phyloP scores from a whole-genome alignment of 495 filamentous ascomycete species.

The Glarea lozoyensis region DNA sequence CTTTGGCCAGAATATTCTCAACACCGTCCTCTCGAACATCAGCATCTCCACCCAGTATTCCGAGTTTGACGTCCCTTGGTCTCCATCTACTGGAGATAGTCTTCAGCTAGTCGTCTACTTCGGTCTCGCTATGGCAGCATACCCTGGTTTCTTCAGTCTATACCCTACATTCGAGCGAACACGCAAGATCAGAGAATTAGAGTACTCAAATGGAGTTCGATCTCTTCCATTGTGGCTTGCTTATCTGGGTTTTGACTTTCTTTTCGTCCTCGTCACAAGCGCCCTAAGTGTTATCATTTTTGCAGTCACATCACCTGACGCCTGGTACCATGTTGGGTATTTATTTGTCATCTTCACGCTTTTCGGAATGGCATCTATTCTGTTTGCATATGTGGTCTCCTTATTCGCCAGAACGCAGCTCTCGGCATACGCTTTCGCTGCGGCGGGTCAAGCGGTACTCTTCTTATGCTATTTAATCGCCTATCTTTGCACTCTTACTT shows the following conservation, averaged over 20 bases:
- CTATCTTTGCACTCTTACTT: slow-evolving; percentile 60
- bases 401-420: slow-evolving; percentile 61
- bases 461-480: slow-evolving; percentile 74
- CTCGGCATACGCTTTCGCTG: slow-evolving; percentile 65
- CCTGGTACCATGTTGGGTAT: slow-evolving; percentile 71
- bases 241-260: slow-evolving; percentile 70
- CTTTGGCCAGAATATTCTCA: slow-evolving; percentile 62
- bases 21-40: slow-evolving; percentile 54
- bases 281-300: slow-evolving; percentile 55
- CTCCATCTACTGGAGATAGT: slow-evolving; percentile 54
- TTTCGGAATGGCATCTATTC: slow-evolving; percentile 62
- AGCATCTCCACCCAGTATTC: slow-evolving; percentile 59
- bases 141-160: slow-evolving; percentile 76
- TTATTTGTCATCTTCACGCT: slow-evolving; percentile 67
- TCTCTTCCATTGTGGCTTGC: slow-evolving; percentile 68
- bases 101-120: slow-evolving; percentile 75
- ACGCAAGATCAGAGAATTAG: slow-evolving; percentile 66
- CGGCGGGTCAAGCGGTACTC: slow-evolving; percentile 61
- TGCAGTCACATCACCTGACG: slow-evolving; percentile 41
- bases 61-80: slow-evolving; percentile 60
- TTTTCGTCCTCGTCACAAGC: slow-evolving; percentile 51
- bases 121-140: slow-evolving; percentile 63
- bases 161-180: slow-evolving; percentile 77
- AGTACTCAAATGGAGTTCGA: slow-evolving; percentile 79
- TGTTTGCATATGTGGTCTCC: slow-evolving; percentile 66